Percentiles rank a stretch among this genome's conserved stretches.
Evolutionary conservation across 2,329 filamentous ascomycete genomes (phyloP).

Genomic region (Ophiosphaerella herpotricha): DNA sequence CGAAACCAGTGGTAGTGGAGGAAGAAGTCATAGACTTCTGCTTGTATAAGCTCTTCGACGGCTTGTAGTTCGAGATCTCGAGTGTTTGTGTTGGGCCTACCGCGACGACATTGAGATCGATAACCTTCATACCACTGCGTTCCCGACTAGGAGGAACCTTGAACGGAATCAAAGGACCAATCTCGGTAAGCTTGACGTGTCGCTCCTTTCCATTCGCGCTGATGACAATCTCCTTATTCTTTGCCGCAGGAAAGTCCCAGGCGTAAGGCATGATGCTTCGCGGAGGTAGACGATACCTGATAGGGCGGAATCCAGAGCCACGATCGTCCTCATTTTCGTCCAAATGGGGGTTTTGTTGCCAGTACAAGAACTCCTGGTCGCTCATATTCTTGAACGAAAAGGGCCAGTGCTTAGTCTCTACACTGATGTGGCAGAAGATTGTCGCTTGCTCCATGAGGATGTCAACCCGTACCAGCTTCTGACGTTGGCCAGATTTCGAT

Average conservation of each 20-base stretch:
- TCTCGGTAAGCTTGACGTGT: slow-evolving; percentile 93
- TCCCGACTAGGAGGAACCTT: slow-evolving; percentile 74
- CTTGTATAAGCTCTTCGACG: slow-evolving; percentile 88
- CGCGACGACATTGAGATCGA: slow-evolving; percentile 94
- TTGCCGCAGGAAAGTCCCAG: slow-evolving; percentile 98
- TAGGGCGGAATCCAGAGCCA: slow-evolving; percentile 84
- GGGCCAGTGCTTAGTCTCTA: slow-evolving; percentile 95
- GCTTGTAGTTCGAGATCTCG: slow-evolving; percentile 91
- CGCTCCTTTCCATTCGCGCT: slow-evolving; percentile 78
- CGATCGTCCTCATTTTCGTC: slow-evolving; percentile 88
- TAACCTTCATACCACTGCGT: slow-evolving; percentile 74
- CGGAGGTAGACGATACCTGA: slow-evolving; percentile 87
- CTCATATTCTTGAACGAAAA: slow-evolving; percentile 99
- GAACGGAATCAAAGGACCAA: slow-evolving; percentile 94
- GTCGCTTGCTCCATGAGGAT: slow-evolving; percentile 91
- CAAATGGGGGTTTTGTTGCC: slow-evolving; percentile 88
- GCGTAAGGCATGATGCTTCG: slow-evolving; percentile 99
- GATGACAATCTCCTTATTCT: slow-evolving; percentile 90
- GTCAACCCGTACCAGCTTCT: slow-evolving; percentile 85
- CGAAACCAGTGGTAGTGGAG: slow-evolving; percentile 73
- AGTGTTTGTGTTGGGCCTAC: slow-evolving; percentile 94
- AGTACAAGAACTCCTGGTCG: slow-evolving; percentile 95
- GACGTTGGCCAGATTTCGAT: slow-evolving; percentile 85
- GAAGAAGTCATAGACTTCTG: slow-evolving; percentile 64
- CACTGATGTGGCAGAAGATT: slow-evolving; percentile 86